Evolutionary conservation across 805 yeast species (phyloP), one percentile per base, ranked within the genome.

Genomic region (Monosporozyma aquatica): DNA sequence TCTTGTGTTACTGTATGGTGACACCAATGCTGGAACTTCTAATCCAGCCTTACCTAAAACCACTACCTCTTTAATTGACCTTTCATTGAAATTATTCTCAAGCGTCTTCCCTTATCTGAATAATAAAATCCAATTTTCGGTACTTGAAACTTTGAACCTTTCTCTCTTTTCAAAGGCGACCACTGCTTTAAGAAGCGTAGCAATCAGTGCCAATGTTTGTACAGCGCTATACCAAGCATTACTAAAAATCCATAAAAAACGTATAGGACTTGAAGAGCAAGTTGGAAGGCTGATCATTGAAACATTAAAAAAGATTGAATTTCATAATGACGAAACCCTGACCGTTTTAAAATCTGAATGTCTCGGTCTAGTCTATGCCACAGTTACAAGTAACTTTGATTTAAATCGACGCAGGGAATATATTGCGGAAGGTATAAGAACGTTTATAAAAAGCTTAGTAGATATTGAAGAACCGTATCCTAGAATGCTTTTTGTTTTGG

Each of bases 121-220:
- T 6, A 63, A 76, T 4, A 84, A 86, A 47, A 82, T 92, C 41
- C 97, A 90, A 54, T 80, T 82, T 44, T 87, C 97, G 1, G 69
- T 92, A n/a, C 61, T 92, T 17, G 97, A 90, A 53, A 84, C 80
- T 42, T 62, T 92, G 47, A 72, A 87, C 49, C 67, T 80, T 3
- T 68, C 72, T 14, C 47, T 80, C 28, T 65, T 74, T 38, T 67
- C 75, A 23, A 62, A 70, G 42, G 49, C 56, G 4, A 53, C 62
- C 2, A 55, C 54, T 5, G 49, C 59, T 1, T 53, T 65, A 6
- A 61, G 71, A 28, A 56, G 60, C 14, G 57, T 59, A 0, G 84
- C 89, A 0, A 68, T 82, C 7, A 60, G 71, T 1, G 67, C 81
- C 4, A 89, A 89, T 53, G 59, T 75, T 1, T 65, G 83, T 0